These are phyloP conservation scores for Malbranchea cinnamomea DNA, from an alignment of 2,329 filamentous ascomycete genomes.

Conservation along the genomic window DNA sequence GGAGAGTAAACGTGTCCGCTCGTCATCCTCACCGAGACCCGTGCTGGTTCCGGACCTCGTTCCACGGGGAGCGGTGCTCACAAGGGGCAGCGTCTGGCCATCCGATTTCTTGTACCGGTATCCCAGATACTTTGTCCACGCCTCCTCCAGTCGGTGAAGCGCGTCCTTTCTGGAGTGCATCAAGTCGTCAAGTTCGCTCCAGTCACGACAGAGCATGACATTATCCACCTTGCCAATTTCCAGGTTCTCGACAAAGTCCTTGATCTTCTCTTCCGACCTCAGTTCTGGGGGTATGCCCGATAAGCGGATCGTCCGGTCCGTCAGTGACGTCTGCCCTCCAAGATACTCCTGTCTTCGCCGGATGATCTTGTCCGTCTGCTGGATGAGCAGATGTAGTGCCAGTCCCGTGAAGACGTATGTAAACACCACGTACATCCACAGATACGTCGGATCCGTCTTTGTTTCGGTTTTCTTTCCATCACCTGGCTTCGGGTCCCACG, in stretches of 20 bases:
- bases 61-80: conserved; percentile 22
- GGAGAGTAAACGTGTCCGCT: conserved; percentile 44
- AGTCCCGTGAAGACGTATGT: conserved; percentile 81
- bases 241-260: conserved; percentile 71
- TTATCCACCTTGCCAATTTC: conserved; percentile 81
- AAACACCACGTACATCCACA: conserved; percentile 92
- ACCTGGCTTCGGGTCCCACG: conserved; percentile 20
- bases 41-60: conserved; percentile 10
- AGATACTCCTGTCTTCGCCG: conserved; percentile 78
- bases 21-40: conserved; percentile 35
- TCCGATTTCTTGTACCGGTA: conserved; percentile 36
- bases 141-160: conserved; percentile 62
- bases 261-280: conserved; percentile 68
- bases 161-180: conserved; percentile 51
- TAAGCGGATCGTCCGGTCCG: conserved; percentile 81
- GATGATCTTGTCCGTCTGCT: conserved; percentile 74
- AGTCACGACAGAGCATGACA: conserved; percentile 74
- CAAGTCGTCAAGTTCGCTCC: conserved; percentile 64
- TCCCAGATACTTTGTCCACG: conserved; percentile 66
- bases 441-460: conserved; percentile 37
- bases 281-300: conserved; percentile 74
- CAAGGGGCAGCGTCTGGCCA: conserved; percentile 1
- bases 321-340: conserved; percentile 86
- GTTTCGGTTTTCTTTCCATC: conserved; percentile 21
- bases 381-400: conserved; percentile 67